Conservation (phyloP, 208 protist species). For the Endotrypanum monterogeii region DNA sequence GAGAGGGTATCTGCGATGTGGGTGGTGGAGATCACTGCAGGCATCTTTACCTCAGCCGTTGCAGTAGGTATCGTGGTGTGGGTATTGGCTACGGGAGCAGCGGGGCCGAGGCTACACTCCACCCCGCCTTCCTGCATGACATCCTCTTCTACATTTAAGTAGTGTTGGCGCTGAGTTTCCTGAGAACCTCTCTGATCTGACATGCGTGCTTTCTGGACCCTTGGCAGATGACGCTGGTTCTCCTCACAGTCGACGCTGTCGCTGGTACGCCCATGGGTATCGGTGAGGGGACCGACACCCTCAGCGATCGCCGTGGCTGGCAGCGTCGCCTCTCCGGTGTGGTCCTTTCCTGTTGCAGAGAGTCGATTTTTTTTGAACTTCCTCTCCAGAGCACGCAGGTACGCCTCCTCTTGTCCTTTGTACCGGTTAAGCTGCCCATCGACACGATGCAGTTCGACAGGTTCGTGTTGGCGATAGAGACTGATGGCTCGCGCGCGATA, state of each 20-base stretch:
- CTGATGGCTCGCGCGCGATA: slow-evolving; percentile 15
- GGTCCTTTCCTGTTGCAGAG: neutral
- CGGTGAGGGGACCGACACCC: neutral
- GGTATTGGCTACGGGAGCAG: neutral
- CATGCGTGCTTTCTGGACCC: slow-evolving; percentile 37
- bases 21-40: neutral
- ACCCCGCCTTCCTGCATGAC: slow-evolving; percentile 34
- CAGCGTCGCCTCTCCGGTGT: neutral
- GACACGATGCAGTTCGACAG: slow-evolving; percentile 36
- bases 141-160: slow-evolving; percentile 53
- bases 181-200: slow-evolving; percentile 29
- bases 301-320: neutral
- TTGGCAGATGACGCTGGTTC: slow-evolving; percentile 31
- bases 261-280: neutral
- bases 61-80: neutral
- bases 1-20: neutral
- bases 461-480: slow-evolving; percentile 34
- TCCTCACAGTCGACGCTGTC: neutral
- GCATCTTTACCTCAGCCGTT: neutral
- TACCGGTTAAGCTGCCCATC: slow-evolving; percentile 34
- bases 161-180: slow-evolving; percentile 45
- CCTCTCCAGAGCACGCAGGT: slow-evolving; percentile 30
- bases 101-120: slow-evolving; percentile 27
- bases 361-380: slow-evolving; percentile 14
- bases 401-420: slow-evolving; percentile 33